A percentile compares a stretch with the other conserved stretches of the same genome.
phyloP scores from a whole-genome alignment of 2,329 filamentous ascomycete species.

The Monosporascus sp. region DNA sequence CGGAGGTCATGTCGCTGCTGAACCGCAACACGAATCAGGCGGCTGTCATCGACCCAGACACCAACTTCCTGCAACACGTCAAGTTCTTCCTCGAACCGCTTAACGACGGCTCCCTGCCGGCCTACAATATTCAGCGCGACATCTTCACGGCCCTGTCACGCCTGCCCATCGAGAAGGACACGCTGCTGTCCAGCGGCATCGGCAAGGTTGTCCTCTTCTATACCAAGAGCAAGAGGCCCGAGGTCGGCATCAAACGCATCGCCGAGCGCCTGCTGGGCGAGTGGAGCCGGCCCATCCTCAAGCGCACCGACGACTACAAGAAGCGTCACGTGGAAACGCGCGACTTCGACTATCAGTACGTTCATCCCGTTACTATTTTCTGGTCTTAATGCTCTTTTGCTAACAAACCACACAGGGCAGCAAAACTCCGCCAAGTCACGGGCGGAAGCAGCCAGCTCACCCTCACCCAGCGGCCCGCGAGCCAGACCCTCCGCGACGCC shows the following conservation, averaged over 20 bases:
- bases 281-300: constrained; percentile 92
- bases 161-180: constrained; percentile 86
- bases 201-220: constrained; percentile 97
- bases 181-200: constrained; percentile 83
- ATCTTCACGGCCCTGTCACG: constrained; percentile 75
- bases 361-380: constrained; percentile 11
- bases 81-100: constrained; percentile 96
- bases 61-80: constrained; percentile 89
- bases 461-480: constrained; percentile 24
- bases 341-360: constrained; percentile 59
- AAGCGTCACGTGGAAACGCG: constrained; percentile 65
- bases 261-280: constrained; percentile 89
- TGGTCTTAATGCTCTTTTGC: background rate
- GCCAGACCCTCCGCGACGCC: constrained; percentile 30
- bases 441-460: constrained; percentile 28
- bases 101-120: constrained; percentile 87
- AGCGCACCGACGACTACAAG: constrained; percentile 90
- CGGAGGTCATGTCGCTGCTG: constrained; percentile 80
- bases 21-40: constrained; percentile 84
- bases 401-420: constrained; percentile 35
- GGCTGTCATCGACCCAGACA: constrained; percentile 86
- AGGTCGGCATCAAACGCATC: constrained; percentile 84
- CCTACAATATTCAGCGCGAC: constrained; percentile 96
- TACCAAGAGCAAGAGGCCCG: constrained; percentile 87
- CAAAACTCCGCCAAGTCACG: constrained; percentile 43